These are phyloP conservation scores for Mariannaea sp. DNA, from an alignment of 2,329 filamentous ascomycete genomes.

Conservation along the genomic window DNA sequence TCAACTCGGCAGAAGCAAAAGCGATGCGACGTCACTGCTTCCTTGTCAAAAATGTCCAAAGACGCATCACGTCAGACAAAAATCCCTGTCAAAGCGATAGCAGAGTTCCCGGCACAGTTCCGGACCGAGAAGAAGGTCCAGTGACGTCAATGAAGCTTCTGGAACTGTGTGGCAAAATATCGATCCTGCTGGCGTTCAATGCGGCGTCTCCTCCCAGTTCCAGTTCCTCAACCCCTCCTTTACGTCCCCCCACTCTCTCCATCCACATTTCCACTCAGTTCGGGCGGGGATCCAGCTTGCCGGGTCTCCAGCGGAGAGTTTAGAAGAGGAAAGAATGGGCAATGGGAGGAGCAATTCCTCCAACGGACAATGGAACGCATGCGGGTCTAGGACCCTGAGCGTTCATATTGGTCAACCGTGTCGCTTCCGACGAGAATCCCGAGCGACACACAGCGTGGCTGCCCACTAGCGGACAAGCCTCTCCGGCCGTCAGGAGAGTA, in stretches of 20 bases:
- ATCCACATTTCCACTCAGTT: constrained; percentile 8
- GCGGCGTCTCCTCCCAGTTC: background rate
- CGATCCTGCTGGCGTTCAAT: constrained; percentile 11
- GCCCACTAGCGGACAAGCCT: constrained; percentile 28
- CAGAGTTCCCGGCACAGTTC: background rate
- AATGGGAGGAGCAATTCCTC: constrained; percentile 34
- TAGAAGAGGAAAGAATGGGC: background rate
- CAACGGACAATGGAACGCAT: constrained; percentile 5
- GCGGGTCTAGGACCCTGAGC: constrained; percentile 3
- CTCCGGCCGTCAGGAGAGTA: constrained; percentile 23
- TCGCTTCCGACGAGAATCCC: too few species aligned
- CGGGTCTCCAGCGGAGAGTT: constrained; percentile 3
- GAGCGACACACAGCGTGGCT: too few species aligned
- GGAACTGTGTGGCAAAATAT: constrained; percentile 7
- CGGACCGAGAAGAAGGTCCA: background rate
- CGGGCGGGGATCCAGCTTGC: constrained; percentile 18
- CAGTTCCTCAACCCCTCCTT: background rate
- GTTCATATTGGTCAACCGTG: background rate
- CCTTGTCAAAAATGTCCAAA: too few species aligned
- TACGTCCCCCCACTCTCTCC: constrained; percentile 7
- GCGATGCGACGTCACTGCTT: too few species aligned
- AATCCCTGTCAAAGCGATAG: background rate
- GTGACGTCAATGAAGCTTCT: constrained; percentile 37
- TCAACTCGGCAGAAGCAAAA: too few species aligned
- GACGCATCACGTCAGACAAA: background rate